phyloP scores from a whole-genome alignment of 305 asterid species.

The Vinca major region DNA sequence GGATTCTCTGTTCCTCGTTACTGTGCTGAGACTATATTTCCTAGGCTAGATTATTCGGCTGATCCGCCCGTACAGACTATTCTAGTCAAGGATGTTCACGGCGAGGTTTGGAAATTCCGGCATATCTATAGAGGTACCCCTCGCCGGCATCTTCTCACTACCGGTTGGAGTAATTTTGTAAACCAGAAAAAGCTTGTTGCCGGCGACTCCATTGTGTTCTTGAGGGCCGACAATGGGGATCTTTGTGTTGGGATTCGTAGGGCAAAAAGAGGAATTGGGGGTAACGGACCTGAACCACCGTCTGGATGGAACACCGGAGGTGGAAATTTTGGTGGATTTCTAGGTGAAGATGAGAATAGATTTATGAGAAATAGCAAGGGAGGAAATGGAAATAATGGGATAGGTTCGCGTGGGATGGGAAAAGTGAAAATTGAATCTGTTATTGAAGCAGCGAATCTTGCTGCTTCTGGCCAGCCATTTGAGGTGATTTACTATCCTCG shows the following conservation, averaged over 20 bases:
- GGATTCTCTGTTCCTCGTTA: constrained; percentile 85
- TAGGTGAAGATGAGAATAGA: constrained; percentile 34
- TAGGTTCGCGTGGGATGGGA: constrained; percentile 31
- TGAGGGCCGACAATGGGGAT: constrained; percentile 71
- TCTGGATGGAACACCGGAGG: constrained; percentile 58
- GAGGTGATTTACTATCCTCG: constrained; percentile 75
- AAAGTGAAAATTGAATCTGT: constrained; percentile 46
- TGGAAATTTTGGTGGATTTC: constrained; percentile 23
- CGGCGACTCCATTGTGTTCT: constrained; percentile 77
- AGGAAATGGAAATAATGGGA: constrained; percentile 26
- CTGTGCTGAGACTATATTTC: constrained; percentile 87
- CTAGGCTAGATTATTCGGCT: constrained; percentile 66
- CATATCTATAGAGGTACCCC: constrained; percentile 93
- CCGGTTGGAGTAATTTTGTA: constrained; percentile 91
- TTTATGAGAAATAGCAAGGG: constrained; percentile 25
- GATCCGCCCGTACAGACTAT: constrained; percentile 89
- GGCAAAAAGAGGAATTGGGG: constrained; percentile 55
- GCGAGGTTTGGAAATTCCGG: constrained; percentile 62
- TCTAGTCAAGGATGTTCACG: constrained; percentile 76
- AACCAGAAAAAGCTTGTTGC: constrained; percentile 86
- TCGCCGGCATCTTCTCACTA: constrained; percentile 66
- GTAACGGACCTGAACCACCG: constrained; percentile 34
- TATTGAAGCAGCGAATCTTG: constrained; percentile 52
- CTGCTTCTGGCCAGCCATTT: constrained; percentile 48
- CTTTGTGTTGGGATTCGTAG: constrained; percentile 69